Percentiles rank a stretch among this genome's conserved stretches.
phyloP scores from a whole-genome alignment of 208 protist species.

The Trypanosoma brucei region DNA sequence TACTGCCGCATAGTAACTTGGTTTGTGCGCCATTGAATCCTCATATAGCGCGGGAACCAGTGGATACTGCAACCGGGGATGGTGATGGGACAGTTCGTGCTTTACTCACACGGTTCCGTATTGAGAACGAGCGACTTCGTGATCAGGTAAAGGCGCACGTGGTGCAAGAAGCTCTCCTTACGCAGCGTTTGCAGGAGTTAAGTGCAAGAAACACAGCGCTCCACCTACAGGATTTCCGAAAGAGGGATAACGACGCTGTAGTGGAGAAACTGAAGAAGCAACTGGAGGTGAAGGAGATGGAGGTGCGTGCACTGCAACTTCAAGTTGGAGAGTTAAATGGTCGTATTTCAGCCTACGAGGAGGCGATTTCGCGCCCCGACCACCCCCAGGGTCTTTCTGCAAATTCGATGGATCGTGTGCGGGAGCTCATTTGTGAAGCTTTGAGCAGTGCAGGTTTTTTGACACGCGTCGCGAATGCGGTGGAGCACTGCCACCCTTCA shows the following conservation, averaged over 20 bases:
- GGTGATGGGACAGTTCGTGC: conserved; percentile 7
- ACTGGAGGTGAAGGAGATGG: conserved; percentile 24
- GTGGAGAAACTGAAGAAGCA: conserved; percentile 9
- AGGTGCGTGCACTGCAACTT: conserved; percentile 32
- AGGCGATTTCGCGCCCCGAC: conserved; percentile 18
- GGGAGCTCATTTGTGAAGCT: conserved; percentile 41
- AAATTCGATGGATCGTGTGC: conserved; percentile 12
- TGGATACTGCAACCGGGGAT: neutral
- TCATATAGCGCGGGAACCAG: neutral
- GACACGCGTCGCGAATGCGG: conserved; percentile 68
- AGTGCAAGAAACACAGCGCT: conserved; percentile 21
- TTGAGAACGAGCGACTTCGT: conserved; percentile 60
- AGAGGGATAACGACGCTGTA: conserved; percentile 6
- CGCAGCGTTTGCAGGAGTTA: conserved; percentile 35
- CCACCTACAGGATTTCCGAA: conserved; percentile 10
- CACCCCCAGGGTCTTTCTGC: neutral
- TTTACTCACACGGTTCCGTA: conserved; percentile 34
- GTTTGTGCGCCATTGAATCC: neutral
- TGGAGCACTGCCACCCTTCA: conserved; percentile 43
- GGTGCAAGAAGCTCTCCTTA: conserved; percentile 43
- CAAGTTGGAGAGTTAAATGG: conserved; percentile 35
- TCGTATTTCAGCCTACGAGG: conserved; percentile 45
- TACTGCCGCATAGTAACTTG: neutral
- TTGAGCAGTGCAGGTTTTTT: conserved; percentile 50
- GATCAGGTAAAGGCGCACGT: conserved; percentile 45